Base-by-base conservation (phyloP, 192 early-diverging fungal genomes). In the Dissophora globulifera region DNA sequence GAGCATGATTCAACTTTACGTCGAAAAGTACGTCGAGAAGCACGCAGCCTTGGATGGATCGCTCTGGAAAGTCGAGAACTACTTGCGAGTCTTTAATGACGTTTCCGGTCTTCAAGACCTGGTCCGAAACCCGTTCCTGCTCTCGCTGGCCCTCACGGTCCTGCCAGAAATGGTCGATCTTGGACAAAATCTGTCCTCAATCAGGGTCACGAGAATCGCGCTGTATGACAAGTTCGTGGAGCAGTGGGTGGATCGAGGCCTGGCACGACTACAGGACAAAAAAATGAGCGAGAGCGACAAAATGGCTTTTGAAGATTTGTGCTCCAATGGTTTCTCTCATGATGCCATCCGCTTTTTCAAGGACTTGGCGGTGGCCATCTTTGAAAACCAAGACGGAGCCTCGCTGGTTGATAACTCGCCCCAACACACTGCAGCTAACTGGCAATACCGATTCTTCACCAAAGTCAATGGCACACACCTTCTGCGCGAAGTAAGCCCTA, bases 151-250 rank as follows among this genome's bases (percentile, higher is more conserved):
- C 2, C 17, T 61, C 0, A 47, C 43, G 17, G 58, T 61, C 11
- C 26, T 61, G 32, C 58, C 47, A 12, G 17, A 16, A 8, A 8
- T 61, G 13, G 33, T 50, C 2, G 58, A 26, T 32, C 30, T n/a
- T 33, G 22, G 31, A 3, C 13, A 33, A 16, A 25, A 8, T 2
- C 25, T 58, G 13, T 23, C 56, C 15, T 6, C 58, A 13, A 23
- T 47, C 15, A 13, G 33, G 15, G 32, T 61, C 31, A 50, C 45
- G 9, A 19, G 58, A 20, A 25, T 50, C 11, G 30, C 1, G 19
- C 46, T 61, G 22, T 61, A 61, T 35, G 58, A 61, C 46, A 19
- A 61, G 10, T 61, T 50, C 47, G 13, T 61, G 3, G 29, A n/a
- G 2, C 41, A 23, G 38, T 46, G 50, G 62, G 20, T 46, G 20